Conservation (phyloP, 2,329 filamentous ascomycete genomes). For the Scedosporium aurantiacum region DNA sequence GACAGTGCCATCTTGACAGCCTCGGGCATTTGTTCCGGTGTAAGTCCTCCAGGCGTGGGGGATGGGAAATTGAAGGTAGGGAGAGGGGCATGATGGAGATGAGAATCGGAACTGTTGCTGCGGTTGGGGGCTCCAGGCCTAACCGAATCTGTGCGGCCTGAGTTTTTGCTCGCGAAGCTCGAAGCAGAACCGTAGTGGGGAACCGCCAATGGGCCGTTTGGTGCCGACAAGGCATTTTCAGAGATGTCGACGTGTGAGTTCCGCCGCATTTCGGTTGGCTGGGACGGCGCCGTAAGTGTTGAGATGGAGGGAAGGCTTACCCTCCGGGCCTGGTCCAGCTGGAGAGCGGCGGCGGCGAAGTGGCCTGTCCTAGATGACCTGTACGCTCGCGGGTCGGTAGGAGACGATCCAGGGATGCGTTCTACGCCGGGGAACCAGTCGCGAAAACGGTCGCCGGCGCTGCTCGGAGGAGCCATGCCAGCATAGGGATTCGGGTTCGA, state of each 20-base stretch:
- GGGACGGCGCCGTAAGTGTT: neutral
- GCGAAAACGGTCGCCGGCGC: neutral
- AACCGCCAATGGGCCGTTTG: neutral
- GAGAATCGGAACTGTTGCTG: neutral
- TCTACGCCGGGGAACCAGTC: constrained; percentile 3
- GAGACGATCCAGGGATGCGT: neutral
- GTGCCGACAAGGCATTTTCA: neutral
- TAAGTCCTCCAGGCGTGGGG: neutral
- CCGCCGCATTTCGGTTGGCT: neutral
- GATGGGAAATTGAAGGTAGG: neutral
- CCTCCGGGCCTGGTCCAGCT: neutral
- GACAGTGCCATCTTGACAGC: neutral
- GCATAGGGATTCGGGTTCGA: neutral
- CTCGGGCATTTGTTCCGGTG: neutral
- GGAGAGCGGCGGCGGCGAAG: neutral
- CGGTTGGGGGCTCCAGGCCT: too few relatives aligned
- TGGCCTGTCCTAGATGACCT: neutral
- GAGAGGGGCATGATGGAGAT: neutral
- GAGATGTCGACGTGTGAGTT: neutral
- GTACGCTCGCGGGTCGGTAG: neutral
- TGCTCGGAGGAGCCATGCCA: neutral
- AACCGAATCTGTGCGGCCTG: too few relatives aligned
- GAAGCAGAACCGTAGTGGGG: neutral
- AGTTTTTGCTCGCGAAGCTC: neutral
- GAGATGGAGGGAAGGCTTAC: constrained; percentile 5